phyloP scores from a whole-genome alignment of 495 filamentous ascomycete species.

The Neurospora pannonica region DNA sequence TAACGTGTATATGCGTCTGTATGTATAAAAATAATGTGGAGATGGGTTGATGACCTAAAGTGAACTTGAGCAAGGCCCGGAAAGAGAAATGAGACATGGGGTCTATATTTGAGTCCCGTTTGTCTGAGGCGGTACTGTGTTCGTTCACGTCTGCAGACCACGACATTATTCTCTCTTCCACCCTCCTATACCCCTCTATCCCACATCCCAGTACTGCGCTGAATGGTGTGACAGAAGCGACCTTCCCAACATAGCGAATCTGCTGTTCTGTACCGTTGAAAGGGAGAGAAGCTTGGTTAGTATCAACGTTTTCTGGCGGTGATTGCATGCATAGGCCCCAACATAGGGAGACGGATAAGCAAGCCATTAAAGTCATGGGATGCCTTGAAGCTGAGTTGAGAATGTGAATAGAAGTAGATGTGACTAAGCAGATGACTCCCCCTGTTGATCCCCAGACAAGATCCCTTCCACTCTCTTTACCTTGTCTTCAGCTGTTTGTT shows the following conservation, averaged over 20 bases:
- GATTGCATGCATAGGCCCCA: not conserved
- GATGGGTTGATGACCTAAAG: not conserved
- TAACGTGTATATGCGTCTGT: not conserved
- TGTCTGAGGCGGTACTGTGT: not conserved
- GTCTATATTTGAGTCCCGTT: not conserved
- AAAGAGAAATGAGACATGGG: too few relatives aligned
- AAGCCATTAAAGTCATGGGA: not conserved
- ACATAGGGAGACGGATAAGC: not conserved
- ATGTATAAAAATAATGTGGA: not conserved
- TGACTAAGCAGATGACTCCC: not conserved
- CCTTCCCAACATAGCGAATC: not conserved
- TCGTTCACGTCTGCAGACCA: not conserved
- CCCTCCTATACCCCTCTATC: not conserved
- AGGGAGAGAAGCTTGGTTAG: not conserved
- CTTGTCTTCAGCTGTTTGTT: conserved; percentile 37
- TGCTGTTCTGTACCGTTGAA: not conserved
- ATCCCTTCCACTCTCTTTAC: conserved; percentile 38
- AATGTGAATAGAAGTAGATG: not conserved
- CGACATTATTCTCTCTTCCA: not conserved
- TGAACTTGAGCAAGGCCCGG: too few relatives aligned
- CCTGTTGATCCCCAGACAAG: conserved; percentile 14
- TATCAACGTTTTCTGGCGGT: not conserved
- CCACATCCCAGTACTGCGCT: not conserved
- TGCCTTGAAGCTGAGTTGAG: not conserved
- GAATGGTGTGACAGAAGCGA: not conserved